These are phyloP conservation scores for Corymbia citriodora DNA, from an alignment of 441 rosid species.

Conservation along the genomic window DNA sequence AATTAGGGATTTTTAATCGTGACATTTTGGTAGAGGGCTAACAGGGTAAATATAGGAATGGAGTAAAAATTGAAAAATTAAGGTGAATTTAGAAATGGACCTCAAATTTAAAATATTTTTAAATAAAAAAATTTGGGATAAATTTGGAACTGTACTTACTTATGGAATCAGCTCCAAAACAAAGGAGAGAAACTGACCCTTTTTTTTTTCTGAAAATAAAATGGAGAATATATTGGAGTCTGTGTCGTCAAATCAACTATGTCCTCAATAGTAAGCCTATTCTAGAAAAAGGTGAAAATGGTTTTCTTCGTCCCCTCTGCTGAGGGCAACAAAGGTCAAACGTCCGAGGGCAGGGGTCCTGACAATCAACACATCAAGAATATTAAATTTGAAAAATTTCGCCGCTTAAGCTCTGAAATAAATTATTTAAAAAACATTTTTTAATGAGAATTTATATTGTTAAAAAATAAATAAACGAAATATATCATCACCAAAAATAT, in stretches of 20 bases:
- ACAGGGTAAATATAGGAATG: too few species aligned
- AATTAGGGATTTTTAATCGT: too few species aligned
- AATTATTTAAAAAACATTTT: fast-evolving
- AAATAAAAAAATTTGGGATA: too few species aligned
- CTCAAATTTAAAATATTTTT: too few species aligned
- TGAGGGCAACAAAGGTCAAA: background rate
- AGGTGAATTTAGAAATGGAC: too few species aligned
- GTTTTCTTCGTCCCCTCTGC: background rate
- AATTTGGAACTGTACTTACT: too few species aligned
- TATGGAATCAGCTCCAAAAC: too few species aligned
- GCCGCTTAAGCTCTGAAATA: background rate
- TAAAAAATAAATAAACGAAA: too few species aligned
- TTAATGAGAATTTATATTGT: fast-evolving
- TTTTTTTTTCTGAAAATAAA: background rate
- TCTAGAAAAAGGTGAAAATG: background rate
- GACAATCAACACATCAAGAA: background rate
- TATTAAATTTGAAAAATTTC: background rate
- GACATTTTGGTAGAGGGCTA: too few species aligned
- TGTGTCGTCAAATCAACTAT: background rate
- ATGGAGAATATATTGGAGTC: background rate
- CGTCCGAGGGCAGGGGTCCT: background rate
- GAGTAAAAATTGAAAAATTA: too few species aligned
- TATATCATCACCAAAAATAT: background rate
- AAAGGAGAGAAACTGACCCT: background rate
- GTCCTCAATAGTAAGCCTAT: background rate